A percentile compares a stretch with the other conserved stretches of the same genome.
These are phyloP conservation scores for Petrea volubilis DNA, from an alignment of 257 asterid species.

Conservation along the genomic window DNA sequence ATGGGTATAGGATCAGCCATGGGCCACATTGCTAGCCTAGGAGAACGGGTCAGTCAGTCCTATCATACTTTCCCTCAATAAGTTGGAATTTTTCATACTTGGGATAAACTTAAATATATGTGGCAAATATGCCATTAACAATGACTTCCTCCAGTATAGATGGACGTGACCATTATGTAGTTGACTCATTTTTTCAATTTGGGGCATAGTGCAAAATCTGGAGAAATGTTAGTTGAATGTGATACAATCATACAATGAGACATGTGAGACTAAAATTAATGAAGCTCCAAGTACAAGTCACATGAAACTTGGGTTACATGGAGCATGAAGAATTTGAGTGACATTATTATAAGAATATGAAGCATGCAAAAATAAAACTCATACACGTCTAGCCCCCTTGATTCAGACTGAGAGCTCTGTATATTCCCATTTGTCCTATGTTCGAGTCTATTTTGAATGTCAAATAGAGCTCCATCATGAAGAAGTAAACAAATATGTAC, in stretches of 20 bases:
- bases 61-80: neutral
- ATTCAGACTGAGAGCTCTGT: neutral
- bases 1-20: neutral
- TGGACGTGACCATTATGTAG: neutral
- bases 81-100: neutral
- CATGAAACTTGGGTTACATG: neutral
- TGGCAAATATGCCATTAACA: neutral
- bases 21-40: neutral
- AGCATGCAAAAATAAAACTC: neutral
- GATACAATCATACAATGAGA: neutral
- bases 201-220: neutral
- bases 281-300: neutral
- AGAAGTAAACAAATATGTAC: neutral
- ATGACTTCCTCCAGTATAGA: neutral
- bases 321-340: neutral
- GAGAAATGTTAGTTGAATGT: neutral
- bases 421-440: neutral
- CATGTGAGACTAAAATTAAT: neutral
- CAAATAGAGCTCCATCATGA: neutral
- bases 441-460: neutral
- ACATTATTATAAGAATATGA: neutral
- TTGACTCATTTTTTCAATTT: neutral
- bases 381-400: constrained; percentile 4
- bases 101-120: neutral
- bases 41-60: neutral